These are phyloP conservation scores for Boletus vermiculosoides DNA, from an alignment of 768 basidiomycete genomes.

Conservation along the genomic window DNA sequence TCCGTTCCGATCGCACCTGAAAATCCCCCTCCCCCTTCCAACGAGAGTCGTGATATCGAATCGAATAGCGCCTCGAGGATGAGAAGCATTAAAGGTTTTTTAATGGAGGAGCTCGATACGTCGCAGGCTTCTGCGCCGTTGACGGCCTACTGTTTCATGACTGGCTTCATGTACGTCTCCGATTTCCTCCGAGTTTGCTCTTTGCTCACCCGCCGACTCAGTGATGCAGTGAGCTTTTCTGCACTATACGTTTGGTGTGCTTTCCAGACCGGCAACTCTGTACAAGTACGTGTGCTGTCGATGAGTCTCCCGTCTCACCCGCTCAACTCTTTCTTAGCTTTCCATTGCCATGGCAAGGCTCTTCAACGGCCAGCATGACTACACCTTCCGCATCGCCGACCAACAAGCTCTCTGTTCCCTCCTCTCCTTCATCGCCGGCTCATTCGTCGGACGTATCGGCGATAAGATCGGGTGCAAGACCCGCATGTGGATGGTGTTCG, in stretches of 20 bases:
- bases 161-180: constrained; percentile 64
- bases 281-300: constrained; percentile 44
- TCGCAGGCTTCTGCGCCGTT: constrained; percentile 47
- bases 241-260: constrained; percentile 84
- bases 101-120: constrained; percentile 28
- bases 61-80: constrained; percentile 1
- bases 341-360: constrained; percentile 78
- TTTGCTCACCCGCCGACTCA: constrained; percentile 24
- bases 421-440: constrained; percentile 70
- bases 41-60: constrained; percentile 17
- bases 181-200: neutral
- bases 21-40: neutral
- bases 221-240: constrained; percentile 72
- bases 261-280: constrained; percentile 79
- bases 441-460: constrained; percentile 82
- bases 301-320: neutral
- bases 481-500: constrained; percentile 69
- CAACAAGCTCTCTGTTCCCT: constrained; percentile 83
- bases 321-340: constrained; percentile 43
- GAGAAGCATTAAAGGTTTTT: constrained; percentile 8
- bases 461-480: constrained; percentile 73
- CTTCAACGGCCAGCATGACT: constrained; percentile 56
- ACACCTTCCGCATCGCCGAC: constrained; percentile 74
- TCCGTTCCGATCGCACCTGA: neutral
- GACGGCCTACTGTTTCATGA: constrained; percentile 74